Evolutionary conservation across 2,329 filamentous ascomycete genomes (phyloP).

Genomic region (Colletotrichum sp.): DNA sequence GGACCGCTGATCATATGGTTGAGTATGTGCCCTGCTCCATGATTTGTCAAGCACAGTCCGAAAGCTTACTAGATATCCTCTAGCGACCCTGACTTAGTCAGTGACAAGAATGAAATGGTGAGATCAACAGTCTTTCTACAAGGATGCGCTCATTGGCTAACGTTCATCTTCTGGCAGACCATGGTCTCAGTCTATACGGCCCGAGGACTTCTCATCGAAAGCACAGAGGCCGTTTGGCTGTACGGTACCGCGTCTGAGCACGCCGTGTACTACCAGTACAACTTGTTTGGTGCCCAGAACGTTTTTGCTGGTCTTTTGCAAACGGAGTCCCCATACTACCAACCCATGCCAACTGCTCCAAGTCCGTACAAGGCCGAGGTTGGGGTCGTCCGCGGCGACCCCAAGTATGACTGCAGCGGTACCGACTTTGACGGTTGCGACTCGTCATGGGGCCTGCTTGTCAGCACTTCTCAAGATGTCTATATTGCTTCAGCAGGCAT

Average conservation of each 20-base stretch:
- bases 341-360: constrained; percentile 37
- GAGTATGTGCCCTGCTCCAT: not conserved
- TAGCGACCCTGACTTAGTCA: constrained; percentile 28
- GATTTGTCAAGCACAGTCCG: not conserved
- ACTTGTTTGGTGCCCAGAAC: constrained; percentile 50
- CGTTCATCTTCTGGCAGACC: not conserved
- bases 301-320: constrained; percentile 67
- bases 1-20: constrained; percentile 70
- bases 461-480: constrained; percentile 22
- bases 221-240: constrained; percentile 34
- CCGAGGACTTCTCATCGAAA: constrained; percentile 41
- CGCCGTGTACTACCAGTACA: constrained; percentile 56
- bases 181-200: constrained; percentile 35
- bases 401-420: constrained; percentile 19
- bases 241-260: constrained; percentile 57
- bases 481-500: constrained; percentile 27
- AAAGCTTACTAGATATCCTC: not conserved
- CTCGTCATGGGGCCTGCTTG: constrained; percentile 26
- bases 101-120: constrained; percentile 63
- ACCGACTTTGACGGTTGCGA: constrained; percentile 23
- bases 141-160: not conserved
- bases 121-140: constrained; percentile 23
- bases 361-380: constrained; percentile 21
- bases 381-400: constrained; percentile 15
- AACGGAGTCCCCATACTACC: constrained; percentile 70